A percentile compares a stretch with the other conserved stretches of the same genome.
Evolutionary conservation across 148 eudicot species (phyloP).

Genomic region (Vaccinium vitisidaea): DNA sequence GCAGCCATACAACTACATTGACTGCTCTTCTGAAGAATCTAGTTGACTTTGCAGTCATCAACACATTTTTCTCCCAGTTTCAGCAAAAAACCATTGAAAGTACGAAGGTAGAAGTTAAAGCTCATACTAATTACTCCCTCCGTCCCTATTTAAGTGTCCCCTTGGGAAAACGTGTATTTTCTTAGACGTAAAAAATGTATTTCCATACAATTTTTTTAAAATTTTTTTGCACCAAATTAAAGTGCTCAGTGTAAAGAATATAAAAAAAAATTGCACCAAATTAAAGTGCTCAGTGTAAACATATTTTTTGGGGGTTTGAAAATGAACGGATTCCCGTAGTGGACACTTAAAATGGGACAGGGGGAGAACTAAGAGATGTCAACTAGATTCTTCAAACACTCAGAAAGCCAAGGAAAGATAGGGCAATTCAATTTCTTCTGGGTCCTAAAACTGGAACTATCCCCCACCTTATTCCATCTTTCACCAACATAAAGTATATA

Average conservation of each 20-base stretch:
- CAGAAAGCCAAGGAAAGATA: not conserved
- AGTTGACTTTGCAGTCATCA: not conserved
- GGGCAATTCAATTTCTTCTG: not conserved
- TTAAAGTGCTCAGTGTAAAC: too few species aligned
- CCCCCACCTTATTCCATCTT: not conserved
- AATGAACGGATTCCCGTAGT: too few species aligned
- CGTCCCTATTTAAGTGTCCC: too few species aligned
- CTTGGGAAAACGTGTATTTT: too few species aligned
- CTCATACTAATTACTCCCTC: not conserved
- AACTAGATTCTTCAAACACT: conserved; percentile 1
- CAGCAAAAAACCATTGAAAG: not conserved
- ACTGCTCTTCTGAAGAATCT: conserved; percentile 6
- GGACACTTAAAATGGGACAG: too few species aligned
- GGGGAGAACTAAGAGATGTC: not conserved
- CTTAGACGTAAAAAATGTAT: too few species aligned
- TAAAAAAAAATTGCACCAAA: too few species aligned
- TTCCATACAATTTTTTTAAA: too few species aligned
- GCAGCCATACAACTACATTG: not conserved
- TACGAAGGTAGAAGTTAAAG: not conserved
- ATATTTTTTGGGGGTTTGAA: too few species aligned
- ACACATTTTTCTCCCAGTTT: not conserved
- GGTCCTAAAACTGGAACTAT: not conserved
- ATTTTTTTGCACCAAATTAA: too few species aligned
- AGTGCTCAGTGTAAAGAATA: too few species aligned
- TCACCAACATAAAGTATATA: not conserved